A percentile compares a stretch with the other conserved stretches of the same genome.
Evolutionary conservation across 768 basidiomycete species (phyloP).

Genomic region (Panaeolus cyanescens): DNA sequence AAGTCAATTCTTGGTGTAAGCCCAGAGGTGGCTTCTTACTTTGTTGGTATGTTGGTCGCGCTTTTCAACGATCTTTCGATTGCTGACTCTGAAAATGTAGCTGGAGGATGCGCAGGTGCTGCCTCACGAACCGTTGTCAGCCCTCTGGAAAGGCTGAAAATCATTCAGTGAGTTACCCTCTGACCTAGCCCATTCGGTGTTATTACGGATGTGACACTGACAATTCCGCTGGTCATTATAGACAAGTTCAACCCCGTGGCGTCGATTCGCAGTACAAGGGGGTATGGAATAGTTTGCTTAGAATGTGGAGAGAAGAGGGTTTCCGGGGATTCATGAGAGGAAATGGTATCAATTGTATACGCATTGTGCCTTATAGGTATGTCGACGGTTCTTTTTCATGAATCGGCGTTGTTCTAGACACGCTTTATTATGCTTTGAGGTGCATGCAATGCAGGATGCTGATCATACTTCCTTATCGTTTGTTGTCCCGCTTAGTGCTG

Average conservation of each 20-base stretch:
- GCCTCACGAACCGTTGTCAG: constrained; percentile 90
- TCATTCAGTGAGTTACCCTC: constrained; percentile 77
- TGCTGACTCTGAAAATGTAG: constrained; percentile 23
- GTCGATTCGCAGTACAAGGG: constrained; percentile 75
- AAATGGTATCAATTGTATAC: constrained; percentile 85
- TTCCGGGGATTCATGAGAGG: constrained; percentile 93
- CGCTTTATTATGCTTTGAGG: constrained; percentile 11
- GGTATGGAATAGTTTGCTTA: constrained; percentile 78
- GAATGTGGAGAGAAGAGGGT: constrained; percentile 96
- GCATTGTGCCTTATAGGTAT: constrained; percentile 88
- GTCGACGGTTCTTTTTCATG: constrained; percentile 11
- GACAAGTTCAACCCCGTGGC: constrained; percentile 85
- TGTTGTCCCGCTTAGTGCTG: constrained; percentile 50
- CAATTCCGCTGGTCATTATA: constrained; percentile 28
- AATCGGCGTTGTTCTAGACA: background rate
- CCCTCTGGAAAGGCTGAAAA: constrained; percentile 91
- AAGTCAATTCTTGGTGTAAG: constrained; percentile 16
- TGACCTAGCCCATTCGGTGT: constrained; percentile 5
- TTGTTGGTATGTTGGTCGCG: constrained; percentile 19
- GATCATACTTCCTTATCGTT: constrained; percentile 6
- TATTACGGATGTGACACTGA: constrained; percentile 6
- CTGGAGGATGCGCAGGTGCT: constrained; percentile 60
- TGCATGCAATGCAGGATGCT: background rate
- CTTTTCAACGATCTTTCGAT: background rate
- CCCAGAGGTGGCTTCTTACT: constrained; percentile 27